Percentiles rank a stretch among this genome's conserved stretches.
Conservation (phyloP, 352 stramenopile genomes). For the Pythium folliculosum region DNA sequence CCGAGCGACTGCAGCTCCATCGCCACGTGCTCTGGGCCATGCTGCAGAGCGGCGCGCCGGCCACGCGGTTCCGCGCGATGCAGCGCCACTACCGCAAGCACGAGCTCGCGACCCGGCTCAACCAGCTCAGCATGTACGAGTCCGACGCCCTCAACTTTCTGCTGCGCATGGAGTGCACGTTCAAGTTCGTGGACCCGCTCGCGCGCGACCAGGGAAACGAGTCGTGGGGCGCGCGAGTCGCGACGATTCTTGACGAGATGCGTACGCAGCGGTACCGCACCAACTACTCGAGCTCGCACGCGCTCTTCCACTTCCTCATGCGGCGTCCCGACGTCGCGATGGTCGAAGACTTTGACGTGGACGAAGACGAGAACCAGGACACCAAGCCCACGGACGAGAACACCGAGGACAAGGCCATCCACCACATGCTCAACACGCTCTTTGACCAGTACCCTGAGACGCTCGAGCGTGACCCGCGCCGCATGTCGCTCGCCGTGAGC, state of each 20-base stretch:
- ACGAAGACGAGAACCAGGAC: not conserved
- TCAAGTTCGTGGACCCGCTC: conserved; percentile 30
- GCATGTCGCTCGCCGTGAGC: conserved; percentile 61
- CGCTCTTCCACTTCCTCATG: conserved; percentile 65
- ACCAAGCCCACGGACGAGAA: not conserved
- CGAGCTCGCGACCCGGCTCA: conserved; percentile 42
- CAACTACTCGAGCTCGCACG: conserved; percentile 66
- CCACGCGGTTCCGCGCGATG: conserved; percentile 34
- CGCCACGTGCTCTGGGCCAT: conserved; percentile 70
- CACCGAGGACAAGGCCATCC: conserved; percentile 20
- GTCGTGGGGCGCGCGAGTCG: conserved; percentile 33
- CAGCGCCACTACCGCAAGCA: conserved; percentile 43
- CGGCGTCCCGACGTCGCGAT: conserved; percentile 47
- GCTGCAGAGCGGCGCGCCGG: conserved; percentile 30
- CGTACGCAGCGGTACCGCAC: conserved; percentile 39
- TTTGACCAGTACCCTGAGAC: conserved; percentile 48
- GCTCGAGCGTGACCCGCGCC: conserved; percentile 47
- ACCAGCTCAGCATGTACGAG: conserved; percentile 51
- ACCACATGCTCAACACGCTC: conserved; percentile 43
- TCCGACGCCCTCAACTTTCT: conserved; percentile 70
- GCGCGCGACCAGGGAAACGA: conserved; percentile 4
- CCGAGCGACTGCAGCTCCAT: conserved; percentile 55
- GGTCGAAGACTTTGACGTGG: not conserved
- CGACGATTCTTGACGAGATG: conserved; percentile 48
- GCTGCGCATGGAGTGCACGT: conserved; percentile 61